phyloP scores from a whole-genome alignment of 768 basidiomycete species.

The Trametes punicea region DNA sequence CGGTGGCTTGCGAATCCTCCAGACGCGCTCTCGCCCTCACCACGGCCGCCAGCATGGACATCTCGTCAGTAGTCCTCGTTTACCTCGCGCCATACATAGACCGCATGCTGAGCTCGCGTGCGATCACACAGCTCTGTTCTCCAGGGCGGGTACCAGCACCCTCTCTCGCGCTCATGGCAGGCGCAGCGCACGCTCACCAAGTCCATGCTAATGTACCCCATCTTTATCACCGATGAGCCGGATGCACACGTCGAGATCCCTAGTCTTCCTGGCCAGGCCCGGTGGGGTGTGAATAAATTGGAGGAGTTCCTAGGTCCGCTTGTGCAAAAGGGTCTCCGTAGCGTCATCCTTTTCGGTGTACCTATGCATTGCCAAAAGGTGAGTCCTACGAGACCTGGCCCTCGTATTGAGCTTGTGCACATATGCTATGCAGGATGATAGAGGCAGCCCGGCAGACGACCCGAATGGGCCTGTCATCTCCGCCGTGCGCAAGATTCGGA shows the following conservation, averaged over 20 bases:
- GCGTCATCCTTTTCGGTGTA: conserved; percentile 94
- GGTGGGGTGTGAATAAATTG: conserved; percentile 97
- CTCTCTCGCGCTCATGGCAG: conserved; percentile 87
- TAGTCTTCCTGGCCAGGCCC: conserved; percentile 78
- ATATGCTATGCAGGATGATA: conserved; percentile 56
- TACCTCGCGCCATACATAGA: not conserved
- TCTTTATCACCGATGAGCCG: conserved; percentile 95
- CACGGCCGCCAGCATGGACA: conserved; percentile 11
- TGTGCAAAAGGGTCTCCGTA: conserved; percentile 83
- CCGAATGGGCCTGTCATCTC: conserved; percentile 87
- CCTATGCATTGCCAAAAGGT: conserved; percentile 81
- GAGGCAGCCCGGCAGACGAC: conserved; percentile 90
- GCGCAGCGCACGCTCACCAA: conserved; percentile 74
- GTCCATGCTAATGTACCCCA: conserved; percentile 98
- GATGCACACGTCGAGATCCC: conserved; percentile 76
- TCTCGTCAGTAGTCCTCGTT: conserved; percentile 13
- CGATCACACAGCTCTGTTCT: conserved; percentile 68
- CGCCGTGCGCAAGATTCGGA: conserved; percentile 76
- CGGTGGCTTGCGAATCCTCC: not conserved
- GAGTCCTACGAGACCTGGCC: not conserved
- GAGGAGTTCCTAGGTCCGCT: conserved; percentile 83
- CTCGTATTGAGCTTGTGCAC: not conserved
- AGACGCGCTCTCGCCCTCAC: not conserved
- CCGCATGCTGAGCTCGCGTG: not conserved
- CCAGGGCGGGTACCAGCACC: conserved; percentile 93